Evolutionary conservation across 139 green algal species (phyloP), one percentile per base, ranked within the genome.

Genomic region (Picochlorum sp.): DNA sequence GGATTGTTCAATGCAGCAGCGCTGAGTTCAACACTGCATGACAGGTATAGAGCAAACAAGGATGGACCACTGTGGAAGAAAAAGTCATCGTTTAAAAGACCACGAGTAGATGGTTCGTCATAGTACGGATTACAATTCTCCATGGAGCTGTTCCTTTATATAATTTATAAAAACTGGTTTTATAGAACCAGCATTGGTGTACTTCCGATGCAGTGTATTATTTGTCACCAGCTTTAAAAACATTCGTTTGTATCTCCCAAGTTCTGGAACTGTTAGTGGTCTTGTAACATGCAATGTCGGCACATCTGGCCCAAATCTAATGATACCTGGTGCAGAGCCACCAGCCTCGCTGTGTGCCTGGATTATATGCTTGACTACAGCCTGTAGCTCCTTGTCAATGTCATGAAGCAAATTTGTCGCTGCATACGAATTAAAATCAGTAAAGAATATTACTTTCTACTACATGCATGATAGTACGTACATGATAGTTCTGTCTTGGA

Each of bases 401-500:
- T 96, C 87, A 54, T 92, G 72, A 60, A 95, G 76, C 24, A 85
- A 61, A 67, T 97, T 97, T 41, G 90, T 96, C 31, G 77, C 80
- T 67, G 66, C 68, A 52, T 30, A 30, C 28, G 28, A 30, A 30
- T 30, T 30, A 30, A 30, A 30, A 30, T 30, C 28, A 30, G 28
- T 28, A 28, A 28, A 28, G 3, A 28, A 28, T 54, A 13, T 26
- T 0, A 54, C 6, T 8, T 26, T 9, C 6, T 26, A 54, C 47
- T 54, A 20, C n/a, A 54, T 21, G 15, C 47, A 21, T 21, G 6
- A 6, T 0, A 6, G 45, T 34, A 21, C 58, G 34, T 41, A 73
- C 67, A 30, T n/a, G 67, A 38, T 23, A 75, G 69, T 23, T 38
- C 49, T 6, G 9, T 23, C 30, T 50, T n/a, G 4, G 26, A 49